phyloP scores from a whole-genome alignment of 176 grass and related monocot species.

The Hordeum marinum region DNA sequence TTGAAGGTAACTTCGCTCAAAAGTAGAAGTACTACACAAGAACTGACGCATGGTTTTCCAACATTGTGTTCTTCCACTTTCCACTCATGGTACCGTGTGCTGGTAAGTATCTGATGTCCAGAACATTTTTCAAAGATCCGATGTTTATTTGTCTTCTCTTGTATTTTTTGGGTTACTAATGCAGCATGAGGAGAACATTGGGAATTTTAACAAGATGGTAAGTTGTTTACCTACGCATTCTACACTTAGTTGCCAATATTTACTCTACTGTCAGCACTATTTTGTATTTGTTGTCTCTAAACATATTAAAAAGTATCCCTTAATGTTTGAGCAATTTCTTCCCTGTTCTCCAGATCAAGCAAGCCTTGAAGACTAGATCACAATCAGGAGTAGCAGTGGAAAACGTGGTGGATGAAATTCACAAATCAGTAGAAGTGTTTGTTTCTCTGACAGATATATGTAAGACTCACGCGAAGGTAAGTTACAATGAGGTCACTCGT shows the following conservation, averaged over 20 bases:
- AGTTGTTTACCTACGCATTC: conserved; percentile 31
- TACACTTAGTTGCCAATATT: not conserved
- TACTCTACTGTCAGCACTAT: not conserved
- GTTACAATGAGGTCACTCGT: not conserved
- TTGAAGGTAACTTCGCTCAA: conserved; percentile 46
- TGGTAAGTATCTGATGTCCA: conserved; percentile 54
- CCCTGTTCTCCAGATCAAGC: conserved; percentile 66
- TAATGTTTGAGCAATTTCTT: not conserved
- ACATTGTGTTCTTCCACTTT: conserved; percentile 63
- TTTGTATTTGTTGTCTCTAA: not conserved
- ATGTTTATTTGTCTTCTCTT: not conserved
- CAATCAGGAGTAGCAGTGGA: conserved; percentile 43
- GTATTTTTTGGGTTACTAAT: conserved; percentile 32
- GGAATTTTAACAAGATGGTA: conserved; percentile 63
- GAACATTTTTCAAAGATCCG: not conserved
- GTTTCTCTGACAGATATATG: conserved; percentile 60
- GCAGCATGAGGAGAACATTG: conserved; percentile 89
- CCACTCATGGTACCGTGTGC: conserved; percentile 67
- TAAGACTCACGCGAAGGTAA: conserved; percentile 69
- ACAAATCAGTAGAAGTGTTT: conserved; percentile 64
- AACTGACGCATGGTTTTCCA: conserved; percentile 37
- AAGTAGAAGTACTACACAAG: conserved; percentile 45
- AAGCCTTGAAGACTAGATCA: conserved; percentile 49
- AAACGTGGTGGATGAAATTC: conserved; percentile 42
- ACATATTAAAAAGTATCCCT: not conserved